These are phyloP conservation scores for Blastobotrys capitulatus DNA, from an alignment of 1,139 yeast genomes.

Conservation along the genomic window DNA sequence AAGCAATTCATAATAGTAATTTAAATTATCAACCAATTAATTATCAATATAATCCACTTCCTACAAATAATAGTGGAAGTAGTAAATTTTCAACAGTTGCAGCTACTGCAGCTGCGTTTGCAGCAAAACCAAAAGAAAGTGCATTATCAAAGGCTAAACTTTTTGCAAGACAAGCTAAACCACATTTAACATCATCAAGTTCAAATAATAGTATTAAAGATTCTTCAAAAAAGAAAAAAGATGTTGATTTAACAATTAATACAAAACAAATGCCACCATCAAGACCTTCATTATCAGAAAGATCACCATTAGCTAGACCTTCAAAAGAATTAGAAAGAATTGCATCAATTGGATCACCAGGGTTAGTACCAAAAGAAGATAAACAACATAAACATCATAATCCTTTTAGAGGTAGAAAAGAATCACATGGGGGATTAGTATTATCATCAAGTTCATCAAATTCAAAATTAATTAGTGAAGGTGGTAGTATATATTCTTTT, in stretches of 20 bases:
- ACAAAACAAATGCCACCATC: constrained; percentile 27
- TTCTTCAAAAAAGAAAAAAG: constrained; percentile 25
- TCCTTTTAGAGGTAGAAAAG: constrained; percentile 36
- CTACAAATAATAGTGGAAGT: neutral
- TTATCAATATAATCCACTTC: neutral
- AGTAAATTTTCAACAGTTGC: constrained; percentile 21
- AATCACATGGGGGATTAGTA: constrained; percentile 34
- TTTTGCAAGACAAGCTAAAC: constrained; percentile 34
- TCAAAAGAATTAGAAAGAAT: constrained; percentile 41
- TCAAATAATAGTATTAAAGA: constrained; percentile 11
- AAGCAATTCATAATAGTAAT: neutral
- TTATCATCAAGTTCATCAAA: constrained; percentile 46
- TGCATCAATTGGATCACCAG: constrained; percentile 36
- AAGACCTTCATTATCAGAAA: constrained; percentile 32
- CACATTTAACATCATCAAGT: constrained; percentile 20
- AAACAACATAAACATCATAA: constrained; percentile 39
- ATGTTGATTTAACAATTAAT: constrained; percentile 32
- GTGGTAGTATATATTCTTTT: constrained; percentile 44
- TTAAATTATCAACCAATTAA: neutral
- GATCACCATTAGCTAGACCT: constrained; percentile 40
- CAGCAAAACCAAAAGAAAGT: constrained; percentile 28
- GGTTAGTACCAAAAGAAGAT: constrained; percentile 17
- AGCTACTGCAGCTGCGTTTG: constrained; percentile 30
- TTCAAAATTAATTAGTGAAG: constrained; percentile 41
- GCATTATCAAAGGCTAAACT: constrained; percentile 32